phyloP scores from a whole-genome alignment of 2,329 filamentous ascomycete genomes.

The Neophaeococcomyces mojaviensis region DNA sequence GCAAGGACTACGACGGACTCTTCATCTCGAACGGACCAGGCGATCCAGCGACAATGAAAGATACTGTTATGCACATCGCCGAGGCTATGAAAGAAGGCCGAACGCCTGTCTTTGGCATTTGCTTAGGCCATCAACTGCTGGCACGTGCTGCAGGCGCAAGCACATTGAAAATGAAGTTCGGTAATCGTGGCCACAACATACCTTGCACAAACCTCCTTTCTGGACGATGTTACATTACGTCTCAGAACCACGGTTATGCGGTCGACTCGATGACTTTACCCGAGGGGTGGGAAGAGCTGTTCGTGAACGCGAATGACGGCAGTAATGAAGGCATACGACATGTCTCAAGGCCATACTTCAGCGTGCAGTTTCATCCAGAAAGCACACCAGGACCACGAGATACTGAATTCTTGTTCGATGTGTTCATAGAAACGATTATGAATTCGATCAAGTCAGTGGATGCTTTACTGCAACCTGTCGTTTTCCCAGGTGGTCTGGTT shows the following conservation, averaged over 20 bases:
- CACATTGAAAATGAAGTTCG: slow-evolving; percentile 97
- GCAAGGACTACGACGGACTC: slow-evolving; percentile 84
- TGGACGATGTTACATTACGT: slow-evolving; percentile 96
- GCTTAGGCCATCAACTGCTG: slow-evolving; percentile 87
- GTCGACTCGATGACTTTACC: slow-evolving; percentile 74
- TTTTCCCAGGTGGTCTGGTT: slow-evolving; percentile 76
- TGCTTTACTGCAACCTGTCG: slow-evolving; percentile 64
- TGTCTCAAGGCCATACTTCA: slow-evolving; percentile 79
- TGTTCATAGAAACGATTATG: slow-evolving; percentile 81
- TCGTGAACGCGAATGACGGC: slow-evolving; percentile 95
- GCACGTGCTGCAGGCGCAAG: slow-evolving; percentile 77
- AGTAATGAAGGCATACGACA: slow-evolving; percentile 98
- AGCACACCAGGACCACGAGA: slow-evolving; percentile 91
- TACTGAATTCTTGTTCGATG: slow-evolving; percentile 93
- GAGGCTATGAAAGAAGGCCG: slow-evolving; percentile 68
- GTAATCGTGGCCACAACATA: slow-evolving; percentile 97
- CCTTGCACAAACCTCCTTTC: slow-evolving; percentile 93
- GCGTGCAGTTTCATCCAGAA: slow-evolving; percentile 98
- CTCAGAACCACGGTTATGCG: slow-evolving; percentile 95
- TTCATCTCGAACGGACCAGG: slow-evolving; percentile 98
- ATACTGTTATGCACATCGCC: slow-evolving; percentile 72
- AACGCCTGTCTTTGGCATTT: slow-evolving; percentile 92
- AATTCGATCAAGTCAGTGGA: slow-evolving; percentile 60
- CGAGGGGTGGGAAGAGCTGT: slow-evolving; percentile 81
- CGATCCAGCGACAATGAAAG: slow-evolving; percentile 77